Conservation (phyloP, 805 yeast species). For the Starmerella vaccinii region DNA sequence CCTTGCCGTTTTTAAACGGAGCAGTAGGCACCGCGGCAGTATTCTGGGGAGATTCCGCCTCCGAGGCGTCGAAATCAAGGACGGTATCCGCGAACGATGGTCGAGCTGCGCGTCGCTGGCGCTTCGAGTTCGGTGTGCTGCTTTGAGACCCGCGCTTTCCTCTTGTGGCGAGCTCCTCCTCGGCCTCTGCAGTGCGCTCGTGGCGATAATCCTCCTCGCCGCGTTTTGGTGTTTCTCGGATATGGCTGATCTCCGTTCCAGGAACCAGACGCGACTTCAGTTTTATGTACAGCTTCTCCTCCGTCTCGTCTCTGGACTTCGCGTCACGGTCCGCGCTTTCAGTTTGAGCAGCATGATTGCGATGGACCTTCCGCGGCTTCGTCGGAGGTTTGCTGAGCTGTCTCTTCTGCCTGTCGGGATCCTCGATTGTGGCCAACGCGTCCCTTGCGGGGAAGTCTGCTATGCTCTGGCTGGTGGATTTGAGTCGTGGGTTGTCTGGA, state of each 20-base stretch:
- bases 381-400: slow-evolving; percentile 3
- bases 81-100: slow-evolving; percentile 2
- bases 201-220: slow-evolving; percentile 22
- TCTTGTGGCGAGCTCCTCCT: not conserved
- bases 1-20: not conserved
- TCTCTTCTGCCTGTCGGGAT: slow-evolving; percentile 13
- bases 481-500: slow-evolving; percentile 1
- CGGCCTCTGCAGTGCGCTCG: slow-evolving; percentile 4
- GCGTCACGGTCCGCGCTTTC: not conserved
- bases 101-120: slow-evolving; percentile 5
- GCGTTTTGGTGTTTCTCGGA: slow-evolving; percentile 12
- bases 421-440: slow-evolving; percentile 15
- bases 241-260: slow-evolving; percentile 3
- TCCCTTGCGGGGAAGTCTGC: slow-evolving; percentile 9
- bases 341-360: not conserved
- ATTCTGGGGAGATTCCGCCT: not conserved
- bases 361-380: not conserved
- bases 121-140: not conserved
- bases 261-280: slow-evolving; percentile 23
- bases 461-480: slow-evolving; percentile 13
- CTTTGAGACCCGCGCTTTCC: not conserved
- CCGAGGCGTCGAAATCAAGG: not conserved
- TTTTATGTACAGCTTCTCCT: slow-evolving; percentile 11
- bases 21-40: not conserved
- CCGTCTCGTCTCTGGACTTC: not conserved